These are phyloP conservation scores for Houttuynia cordata DNA, from an alignment of 164 flowering plant genomes.

Conservation along the genomic window DNA sequence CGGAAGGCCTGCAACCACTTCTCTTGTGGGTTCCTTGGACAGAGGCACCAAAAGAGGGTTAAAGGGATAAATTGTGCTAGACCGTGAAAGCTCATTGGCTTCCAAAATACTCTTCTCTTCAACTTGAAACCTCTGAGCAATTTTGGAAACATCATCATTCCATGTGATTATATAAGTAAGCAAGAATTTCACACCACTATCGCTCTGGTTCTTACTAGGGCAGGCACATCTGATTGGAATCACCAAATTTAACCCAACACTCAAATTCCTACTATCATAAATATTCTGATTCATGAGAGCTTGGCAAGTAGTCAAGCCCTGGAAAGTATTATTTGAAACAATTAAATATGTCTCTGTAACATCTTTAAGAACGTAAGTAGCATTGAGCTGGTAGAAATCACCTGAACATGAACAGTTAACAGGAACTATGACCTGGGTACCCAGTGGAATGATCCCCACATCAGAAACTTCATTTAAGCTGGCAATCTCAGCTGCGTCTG, in stretches of 20 bases:
- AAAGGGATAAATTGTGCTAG: slow-evolving; percentile 22
- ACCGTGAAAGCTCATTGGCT: slow-evolving; percentile 29
- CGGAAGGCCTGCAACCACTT: not conserved
- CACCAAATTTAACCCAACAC: slow-evolving; percentile 10
- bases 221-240: slow-evolving; percentile 72
- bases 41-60: slow-evolving; percentile 50
- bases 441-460: no score
- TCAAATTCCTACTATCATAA: slow-evolving; percentile 10
- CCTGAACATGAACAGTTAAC: no score
- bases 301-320: slow-evolving; percentile 67
- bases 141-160: slow-evolving; percentile 19
- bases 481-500: slow-evolving; percentile 12
- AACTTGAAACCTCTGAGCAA: slow-evolving; percentile 26
- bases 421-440: no score
- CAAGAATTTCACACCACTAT: slow-evolving; percentile 30
- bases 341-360: slow-evolving; percentile 29
- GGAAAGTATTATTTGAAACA: slow-evolving; percentile 50
- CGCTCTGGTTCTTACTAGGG: slow-evolving; percentile 34
- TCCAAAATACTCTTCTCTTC: slow-evolving; percentile 20
- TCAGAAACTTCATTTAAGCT: no score
- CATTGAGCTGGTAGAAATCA: slow-evolving; percentile 36
- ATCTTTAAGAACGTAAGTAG: slow-evolving; percentile 20
- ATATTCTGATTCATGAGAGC: slow-evolving; percentile 38
- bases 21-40: slow-evolving; percentile 16
- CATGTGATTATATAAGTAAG: slow-evolving; percentile 27